Evolutionary conservation across 2,329 filamentous ascomycete genomes (phyloP).

Genomic region (Paracoccidioides lutzii): DNA sequence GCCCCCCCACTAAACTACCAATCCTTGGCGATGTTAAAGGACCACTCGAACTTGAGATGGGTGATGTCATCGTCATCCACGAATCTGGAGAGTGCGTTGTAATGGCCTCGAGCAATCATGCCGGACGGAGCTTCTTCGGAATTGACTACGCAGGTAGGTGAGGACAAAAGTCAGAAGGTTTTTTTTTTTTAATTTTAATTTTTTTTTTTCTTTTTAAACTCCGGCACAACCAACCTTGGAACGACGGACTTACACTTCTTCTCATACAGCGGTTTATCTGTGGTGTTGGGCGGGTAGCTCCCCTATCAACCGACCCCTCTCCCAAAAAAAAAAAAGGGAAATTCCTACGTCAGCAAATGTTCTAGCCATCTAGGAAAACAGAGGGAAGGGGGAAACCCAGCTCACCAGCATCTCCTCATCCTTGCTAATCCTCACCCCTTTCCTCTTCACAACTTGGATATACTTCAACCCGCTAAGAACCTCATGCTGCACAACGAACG

Average conservation of each 20-base stretch:
- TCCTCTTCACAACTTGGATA: slow-evolving; percentile 83
- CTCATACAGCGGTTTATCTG: slow-evolving; percentile 69
- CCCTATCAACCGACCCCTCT: slow-evolving; percentile 56
- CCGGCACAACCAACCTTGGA: slow-evolving; percentile 3
- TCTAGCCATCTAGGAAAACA: too few relatives aligned
- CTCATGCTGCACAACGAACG: slow-evolving; percentile 93
- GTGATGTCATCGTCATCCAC: slow-evolving; percentile 87
- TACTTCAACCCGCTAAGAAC: slow-evolving; percentile 93
- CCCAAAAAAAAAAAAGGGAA: background rate
- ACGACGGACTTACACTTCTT: slow-evolving; percentile 65
- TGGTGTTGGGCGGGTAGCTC: slow-evolving; percentile 85
- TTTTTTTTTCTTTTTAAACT: too few relatives aligned
- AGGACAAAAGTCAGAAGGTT: background rate
- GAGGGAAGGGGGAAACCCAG: slow-evolving; percentile 13
- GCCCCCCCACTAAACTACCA: slow-evolving; percentile 55
- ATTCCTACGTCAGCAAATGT: background rate
- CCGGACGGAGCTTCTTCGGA: slow-evolving; percentile 85
- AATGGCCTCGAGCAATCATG: slow-evolving; percentile 80
- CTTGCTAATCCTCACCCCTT: slow-evolving; percentile 77
- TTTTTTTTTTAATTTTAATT: background rate
- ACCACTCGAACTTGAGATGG: slow-evolving; percentile 89
- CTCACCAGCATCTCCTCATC: slow-evolving; percentile 95
- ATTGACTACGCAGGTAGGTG: slow-evolving; percentile 49
- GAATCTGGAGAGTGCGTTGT: slow-evolving; percentile 80
- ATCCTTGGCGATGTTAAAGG: slow-evolving; percentile 92